These are phyloP conservation scores for Chondrus crispus DNA, from an alignment of 23 red algal genomes.

Conservation along the genomic window DNA sequence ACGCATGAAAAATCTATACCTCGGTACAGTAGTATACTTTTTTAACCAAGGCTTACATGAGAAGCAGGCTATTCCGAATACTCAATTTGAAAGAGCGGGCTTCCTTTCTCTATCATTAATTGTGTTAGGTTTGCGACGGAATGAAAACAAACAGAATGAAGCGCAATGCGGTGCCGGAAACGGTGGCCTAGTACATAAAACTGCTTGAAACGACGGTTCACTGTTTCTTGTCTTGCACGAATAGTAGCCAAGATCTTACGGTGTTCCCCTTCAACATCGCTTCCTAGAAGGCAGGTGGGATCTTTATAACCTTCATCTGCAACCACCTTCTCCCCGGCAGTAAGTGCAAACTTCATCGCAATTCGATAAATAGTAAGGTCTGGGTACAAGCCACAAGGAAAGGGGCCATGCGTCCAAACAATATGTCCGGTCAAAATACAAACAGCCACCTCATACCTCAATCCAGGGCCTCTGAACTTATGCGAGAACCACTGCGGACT, in stretches of 20 bases:
- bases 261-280: not conserved
- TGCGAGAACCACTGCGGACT: not conserved
- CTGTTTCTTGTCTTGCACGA: not conserved
- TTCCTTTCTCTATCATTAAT: not conserved
- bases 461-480: not conserved
- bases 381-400: not conserved
- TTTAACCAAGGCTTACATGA: too few relatives aligned
- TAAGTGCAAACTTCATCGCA: not conserved
- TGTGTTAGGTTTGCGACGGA: not conserved
- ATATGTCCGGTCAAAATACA: not conserved
- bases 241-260: not conserved
- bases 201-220: not conserved
- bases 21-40: too few relatives aligned
- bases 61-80: too few relatives aligned
- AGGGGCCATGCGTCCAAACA: not conserved
- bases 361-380: not conserved
- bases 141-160: not conserved
- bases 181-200: not conserved
- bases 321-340: not conserved
- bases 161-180: not conserved
- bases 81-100: not conserved
- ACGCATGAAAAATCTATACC: too few relatives aligned
- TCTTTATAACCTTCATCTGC: not conserved
- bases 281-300: not conserved
- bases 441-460: not conserved